Percentiles rank a stretch among this genome's conserved stretches.
phyloP scores from a whole-genome alignment of 179 eudicot genomes.

The Drosera spatulata region DNA sequence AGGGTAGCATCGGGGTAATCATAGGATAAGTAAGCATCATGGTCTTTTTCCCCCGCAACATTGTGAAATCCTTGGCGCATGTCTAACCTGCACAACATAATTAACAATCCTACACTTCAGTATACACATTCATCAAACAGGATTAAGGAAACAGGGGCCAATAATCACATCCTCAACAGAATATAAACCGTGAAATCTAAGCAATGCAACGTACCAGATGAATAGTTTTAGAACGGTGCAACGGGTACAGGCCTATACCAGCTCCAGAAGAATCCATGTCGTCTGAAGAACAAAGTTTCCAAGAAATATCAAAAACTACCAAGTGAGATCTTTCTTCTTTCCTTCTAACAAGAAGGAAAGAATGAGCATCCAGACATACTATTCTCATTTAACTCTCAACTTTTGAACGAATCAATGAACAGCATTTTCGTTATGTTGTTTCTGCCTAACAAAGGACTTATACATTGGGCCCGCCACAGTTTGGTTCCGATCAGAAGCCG shows the following conservation, averaged over 20 bases:
- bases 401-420: no score
- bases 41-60: constrained; percentile 67
- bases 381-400: no score
- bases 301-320: not conserved
- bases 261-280: constrained; percentile 41
- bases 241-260: constrained; percentile 52
- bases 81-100: constrained; percentile 52
- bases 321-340: no score
- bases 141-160: no score
- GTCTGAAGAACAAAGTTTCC: not conserved
- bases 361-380: no score
- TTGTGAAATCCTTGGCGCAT: constrained; percentile 97
- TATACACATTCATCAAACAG: no score
- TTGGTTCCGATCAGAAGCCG: no score
- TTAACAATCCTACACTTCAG: not conserved
- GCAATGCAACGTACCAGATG: constrained; percentile 41
- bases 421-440: no score
- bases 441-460: no score
- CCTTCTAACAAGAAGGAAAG: no score
- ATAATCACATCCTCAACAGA: not conserved
- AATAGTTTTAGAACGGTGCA: constrained; percentile 71
- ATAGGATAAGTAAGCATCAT: constrained; percentile 41
- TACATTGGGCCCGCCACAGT: no score
- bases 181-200: not conserved
- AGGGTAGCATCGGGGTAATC: constrained; percentile 75